phyloP scores from a whole-genome alignment of 768 basidiomycete genomes.

The Pholiota molesta region DNA sequence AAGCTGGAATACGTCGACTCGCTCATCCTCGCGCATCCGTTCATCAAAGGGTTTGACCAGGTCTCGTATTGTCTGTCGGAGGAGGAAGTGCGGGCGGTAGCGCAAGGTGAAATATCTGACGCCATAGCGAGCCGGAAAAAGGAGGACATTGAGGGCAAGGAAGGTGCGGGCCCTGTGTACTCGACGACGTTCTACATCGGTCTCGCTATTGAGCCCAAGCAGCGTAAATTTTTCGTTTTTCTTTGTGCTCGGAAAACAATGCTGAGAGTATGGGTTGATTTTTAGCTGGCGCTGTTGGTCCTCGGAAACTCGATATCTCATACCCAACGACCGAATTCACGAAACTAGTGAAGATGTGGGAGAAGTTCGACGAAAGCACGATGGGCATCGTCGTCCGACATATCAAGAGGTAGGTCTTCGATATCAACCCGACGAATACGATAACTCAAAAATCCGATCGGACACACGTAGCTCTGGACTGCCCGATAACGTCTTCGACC shows the following conservation, averaged over 20 bases:
- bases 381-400: constrained; percentile 97
- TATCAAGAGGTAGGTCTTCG: constrained; percentile 74
- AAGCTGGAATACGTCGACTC: constrained; percentile 97
- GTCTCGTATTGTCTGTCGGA: constrained; percentile 80
- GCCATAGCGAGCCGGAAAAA: constrained; percentile 71
- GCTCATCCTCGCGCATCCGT: constrained; percentile 91
- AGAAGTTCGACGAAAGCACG: constrained; percentile 85
- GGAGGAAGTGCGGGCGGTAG: constrained; percentile 86
- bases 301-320: constrained; percentile 90
- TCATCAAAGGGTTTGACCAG: constrained; percentile 92
- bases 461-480: constrained; percentile 56
- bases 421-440: neutral
- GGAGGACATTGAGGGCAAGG: constrained; percentile 77
- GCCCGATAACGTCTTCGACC: constrained; percentile 83
- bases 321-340: constrained; percentile 96
- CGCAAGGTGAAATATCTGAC: constrained; percentile 84
- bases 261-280: constrained; percentile 6
- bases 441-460: neutral
- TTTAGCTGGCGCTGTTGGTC: constrained; percentile 74
- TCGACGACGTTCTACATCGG: constrained; percentile 99
- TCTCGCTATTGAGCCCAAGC: constrained; percentile 87
- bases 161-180: constrained; percentile 78
- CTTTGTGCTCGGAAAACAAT: constrained; percentile 9
- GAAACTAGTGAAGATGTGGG: constrained; percentile 94
- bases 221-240: constrained; percentile 51